Percentiles rank a stretch among this genome's conserved stretches.
These are phyloP conservation scores for Neopestalotiopsis rosae DNA, from an alignment of 2,329 filamentous ascomycete species.

Conservation along the genomic window DNA sequence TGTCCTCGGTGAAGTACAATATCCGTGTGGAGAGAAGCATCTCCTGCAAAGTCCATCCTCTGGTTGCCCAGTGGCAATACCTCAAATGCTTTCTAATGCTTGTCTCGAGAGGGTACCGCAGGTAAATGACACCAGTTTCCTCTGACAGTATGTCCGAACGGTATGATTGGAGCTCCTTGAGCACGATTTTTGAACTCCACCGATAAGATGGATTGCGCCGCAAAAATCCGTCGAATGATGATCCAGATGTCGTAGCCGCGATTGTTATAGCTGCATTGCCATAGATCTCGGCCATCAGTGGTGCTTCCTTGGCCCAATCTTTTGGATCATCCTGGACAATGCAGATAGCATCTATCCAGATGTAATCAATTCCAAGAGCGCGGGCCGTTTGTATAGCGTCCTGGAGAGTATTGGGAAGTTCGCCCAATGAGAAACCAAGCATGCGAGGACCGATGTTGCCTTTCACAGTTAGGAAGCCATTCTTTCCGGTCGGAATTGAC, in stretches of 20 bases:
- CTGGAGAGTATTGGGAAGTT: slow-evolving; percentile 1
- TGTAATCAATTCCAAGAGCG: not conserved
- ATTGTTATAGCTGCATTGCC: not conserved
- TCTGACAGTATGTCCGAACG: not conserved
- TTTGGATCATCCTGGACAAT: not conserved
- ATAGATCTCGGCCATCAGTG: not conserved
- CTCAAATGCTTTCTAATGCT: not conserved
- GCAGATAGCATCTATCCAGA: slow-evolving; percentile 8
- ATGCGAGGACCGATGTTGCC: not conserved
- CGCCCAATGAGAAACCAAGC: not conserved
- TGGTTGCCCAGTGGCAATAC: not conserved
- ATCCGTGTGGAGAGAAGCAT: not conserved
- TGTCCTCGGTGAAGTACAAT: not conserved
- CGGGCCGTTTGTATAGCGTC: not conserved
- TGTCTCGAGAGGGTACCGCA: not conserved
- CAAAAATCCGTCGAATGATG: not conserved
- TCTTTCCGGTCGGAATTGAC: not conserved
- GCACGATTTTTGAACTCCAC: not conserved
- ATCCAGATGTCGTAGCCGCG: not conserved
- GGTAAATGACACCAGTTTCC: not conserved
- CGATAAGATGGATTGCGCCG: not conserved
- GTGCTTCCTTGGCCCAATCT: not conserved
- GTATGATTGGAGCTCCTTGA: not conserved
- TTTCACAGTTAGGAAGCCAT: not conserved
- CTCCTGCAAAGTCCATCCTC: not conserved